These are phyloP conservation scores for Purpureocillium takamizusanense DNA, from an alignment of 2,329 filamentous ascomycete genomes.

Conservation along the genomic window DNA sequence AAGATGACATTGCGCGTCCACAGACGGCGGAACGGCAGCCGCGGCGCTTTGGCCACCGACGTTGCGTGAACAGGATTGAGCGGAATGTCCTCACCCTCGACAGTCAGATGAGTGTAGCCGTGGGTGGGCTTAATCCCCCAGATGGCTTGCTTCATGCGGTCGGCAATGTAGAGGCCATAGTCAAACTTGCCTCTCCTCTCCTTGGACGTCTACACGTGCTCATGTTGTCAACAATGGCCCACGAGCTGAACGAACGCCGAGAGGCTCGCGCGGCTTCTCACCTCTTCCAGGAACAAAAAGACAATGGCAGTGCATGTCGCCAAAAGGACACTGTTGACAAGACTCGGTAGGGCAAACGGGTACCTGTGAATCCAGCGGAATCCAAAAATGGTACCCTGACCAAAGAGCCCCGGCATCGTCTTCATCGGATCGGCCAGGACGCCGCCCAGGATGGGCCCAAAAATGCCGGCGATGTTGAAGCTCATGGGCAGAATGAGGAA, in stretches of 20 bases:
- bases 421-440: constrained; percentile 57
- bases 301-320: constrained; percentile 43
- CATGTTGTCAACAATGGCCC: too few species aligned
- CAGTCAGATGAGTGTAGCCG: constrained; percentile 5
- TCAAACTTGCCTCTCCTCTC: constrained; percentile 36
- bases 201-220: constrained; percentile 34
- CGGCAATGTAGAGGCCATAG: constrained; percentile 27
- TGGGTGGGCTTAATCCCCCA: constrained; percentile 16
- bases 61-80: background rate
- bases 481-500: constrained; percentile 38
- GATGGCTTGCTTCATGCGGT: constrained; percentile 20
- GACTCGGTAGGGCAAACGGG: constrained; percentile 62
- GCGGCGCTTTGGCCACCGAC: constrained; percentile 2
- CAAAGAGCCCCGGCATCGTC: constrained; percentile 55
- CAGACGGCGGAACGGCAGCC: constrained; percentile 29
- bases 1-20: constrained; percentile 40
- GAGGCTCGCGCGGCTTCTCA: too few species aligned
- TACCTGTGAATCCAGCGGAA: constrained; percentile 56
- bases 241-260: too few species aligned
- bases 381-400: constrained; percentile 46
- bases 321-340: constrained; percentile 56
- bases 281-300: constrained; percentile 59
- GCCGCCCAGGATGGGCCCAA: constrained; percentile 52
- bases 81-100: background rate
- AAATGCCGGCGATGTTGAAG: constrained; percentile 36